These are phyloP conservation scores for Diphasiastrum complanatum DNA, from an alignment of 83 land plant genomes.

Conservation along the genomic window DNA sequence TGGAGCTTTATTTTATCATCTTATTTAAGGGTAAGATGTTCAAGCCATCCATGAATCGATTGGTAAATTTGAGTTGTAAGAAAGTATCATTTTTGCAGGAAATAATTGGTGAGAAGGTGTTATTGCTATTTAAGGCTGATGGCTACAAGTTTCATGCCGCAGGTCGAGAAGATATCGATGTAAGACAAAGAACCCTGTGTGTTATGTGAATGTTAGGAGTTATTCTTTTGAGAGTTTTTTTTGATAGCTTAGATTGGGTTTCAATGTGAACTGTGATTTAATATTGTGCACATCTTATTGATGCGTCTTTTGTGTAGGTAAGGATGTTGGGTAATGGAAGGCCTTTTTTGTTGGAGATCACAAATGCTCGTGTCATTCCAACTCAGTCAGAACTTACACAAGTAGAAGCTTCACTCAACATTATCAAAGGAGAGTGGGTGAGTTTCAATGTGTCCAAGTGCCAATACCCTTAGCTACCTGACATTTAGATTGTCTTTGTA, in stretches of 20 bases:
- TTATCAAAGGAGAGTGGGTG: slow-evolving; percentile 52
- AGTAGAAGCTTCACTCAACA: slow-evolving; percentile 49
- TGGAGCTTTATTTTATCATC: not conserved
- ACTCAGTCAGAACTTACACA: slow-evolving; percentile 29
- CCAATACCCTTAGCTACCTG: not conserved
- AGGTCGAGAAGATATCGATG: slow-evolving; percentile 99
- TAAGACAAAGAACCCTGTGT: slow-evolving; percentile 21
- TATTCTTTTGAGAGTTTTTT: not conserved
- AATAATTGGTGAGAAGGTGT: slow-evolving; percentile 57
- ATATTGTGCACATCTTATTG: slow-evolving; percentile 8
- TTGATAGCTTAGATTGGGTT: not conserved
- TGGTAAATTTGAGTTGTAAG: not conserved
- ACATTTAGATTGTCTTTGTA: not conserved
- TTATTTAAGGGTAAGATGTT: not conserved
- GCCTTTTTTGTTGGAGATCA: slow-evolving; percentile 80
- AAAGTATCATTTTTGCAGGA: slow-evolving; percentile 44
- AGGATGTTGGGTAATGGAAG: slow-evolving; percentile 94
- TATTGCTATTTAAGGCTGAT: slow-evolving; percentile 63
- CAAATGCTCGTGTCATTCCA: slow-evolving; percentile 67
- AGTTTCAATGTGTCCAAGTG: slow-evolving; percentile 6
- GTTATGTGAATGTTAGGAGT: not conserved
- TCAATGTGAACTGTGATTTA: not conserved
- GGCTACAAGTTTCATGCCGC: slow-evolving; percentile 96
- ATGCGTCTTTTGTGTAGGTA: slow-evolving; percentile 40
- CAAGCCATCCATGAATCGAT: not conserved